A percentile compares a stretch with the other conserved stretches of the same genome.
phyloP scores from a whole-genome alignment of 2,329 filamentous ascomycete species.

The Exophiala mesophila region DNA sequence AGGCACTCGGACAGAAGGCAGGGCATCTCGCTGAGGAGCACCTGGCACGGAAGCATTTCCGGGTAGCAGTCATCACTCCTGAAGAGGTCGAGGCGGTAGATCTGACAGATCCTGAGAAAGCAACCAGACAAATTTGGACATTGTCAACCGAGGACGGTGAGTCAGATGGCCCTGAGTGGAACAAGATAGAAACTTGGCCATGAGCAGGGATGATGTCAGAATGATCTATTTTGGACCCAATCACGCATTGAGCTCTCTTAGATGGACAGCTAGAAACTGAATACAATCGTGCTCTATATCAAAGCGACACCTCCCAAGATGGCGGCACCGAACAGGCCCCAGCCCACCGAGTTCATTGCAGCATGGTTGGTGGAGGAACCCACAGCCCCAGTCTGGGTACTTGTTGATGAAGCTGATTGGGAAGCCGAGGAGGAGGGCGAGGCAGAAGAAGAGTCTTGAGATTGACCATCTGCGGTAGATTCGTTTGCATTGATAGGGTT shows the following conservation, averaged over 20 bases:
- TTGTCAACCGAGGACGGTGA: constrained; percentile 45
- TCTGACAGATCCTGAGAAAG: constrained; percentile 60
- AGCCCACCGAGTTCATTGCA: constrained; percentile 33
- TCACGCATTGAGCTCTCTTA: too few species aligned
- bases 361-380: constrained; percentile 32
- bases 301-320: constrained; percentile 32
- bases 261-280: too few species aligned
- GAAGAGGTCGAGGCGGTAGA: constrained; percentile 72
- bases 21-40: constrained; percentile 62
- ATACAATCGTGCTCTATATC: constrained; percentile 26
- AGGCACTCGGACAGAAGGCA: constrained; percentile 58
- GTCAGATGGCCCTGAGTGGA: constrained; percentile 54
- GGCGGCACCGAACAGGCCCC: constrained; percentile 35
- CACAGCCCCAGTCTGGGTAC: constrained; percentile 12
- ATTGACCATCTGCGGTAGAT: constrained; percentile 32
- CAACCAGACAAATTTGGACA: constrained; percentile 63
- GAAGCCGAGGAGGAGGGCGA: constrained; percentile 6
- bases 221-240: too few species aligned
- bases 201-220: too few species aligned
- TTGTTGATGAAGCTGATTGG: constrained; percentile 6
- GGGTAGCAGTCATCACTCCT: constrained; percentile 81
- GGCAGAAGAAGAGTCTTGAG: constrained; percentile 28
- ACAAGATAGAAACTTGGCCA: constrained; percentile 64
- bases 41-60: constrained; percentile 68
- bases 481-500: constrained; percentile 48